Evolutionary conservation across 345 rosid genomes (phyloP), one percentile per base, ranked within the genome.

Genomic region (Brassica cretica): DNA sequence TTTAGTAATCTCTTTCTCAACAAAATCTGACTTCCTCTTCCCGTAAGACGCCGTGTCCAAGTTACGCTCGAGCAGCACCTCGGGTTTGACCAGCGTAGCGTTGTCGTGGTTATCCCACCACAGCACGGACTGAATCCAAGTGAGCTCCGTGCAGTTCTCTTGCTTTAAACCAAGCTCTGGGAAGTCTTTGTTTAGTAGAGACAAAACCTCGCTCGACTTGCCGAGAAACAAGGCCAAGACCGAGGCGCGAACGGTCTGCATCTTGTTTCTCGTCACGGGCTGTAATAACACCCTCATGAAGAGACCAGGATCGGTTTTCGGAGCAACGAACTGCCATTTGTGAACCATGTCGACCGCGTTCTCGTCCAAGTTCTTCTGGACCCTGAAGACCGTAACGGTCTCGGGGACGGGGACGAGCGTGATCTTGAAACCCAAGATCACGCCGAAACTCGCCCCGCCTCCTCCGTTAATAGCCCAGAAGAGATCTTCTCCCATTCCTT

Each of bases 221-320:
- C 94, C 93, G 0, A 91, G 76, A 60, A 68, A 87, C 21, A 84
- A 2, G 4, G 87, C 82, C 1, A 78, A 1, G 4, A 87, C 61
- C 0, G 90, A 8, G 1, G 82, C 82, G 63, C 88, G 77, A 1
- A 88, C 14, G 0, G 94, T 87, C 58, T 58, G 71, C n/a, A 8
- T 55, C 6, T 76, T 68, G 7, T 83, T 85, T 32, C 51, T 39
- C 0, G 87, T 86, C 15, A 82, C 81, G 0, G 90, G 93, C 78
- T 91, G 93, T 46, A 91, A 2, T 25, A 88, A 70, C 78, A 88
- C 68, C 81, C 94, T 87, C 94, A 91, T 85, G 84, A 88, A 90
- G 5, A 91, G 83, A 77, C 74, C 75, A 9, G 65, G 39, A 49
- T 86, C 86, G 0, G 86, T 92, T n/a, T 63, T 71, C 0, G 94